These are phyloP conservation scores for Globisporangium uncinulatum DNA, from an alignment of 352 stramenopile genomes.

Conservation along the genomic window DNA sequence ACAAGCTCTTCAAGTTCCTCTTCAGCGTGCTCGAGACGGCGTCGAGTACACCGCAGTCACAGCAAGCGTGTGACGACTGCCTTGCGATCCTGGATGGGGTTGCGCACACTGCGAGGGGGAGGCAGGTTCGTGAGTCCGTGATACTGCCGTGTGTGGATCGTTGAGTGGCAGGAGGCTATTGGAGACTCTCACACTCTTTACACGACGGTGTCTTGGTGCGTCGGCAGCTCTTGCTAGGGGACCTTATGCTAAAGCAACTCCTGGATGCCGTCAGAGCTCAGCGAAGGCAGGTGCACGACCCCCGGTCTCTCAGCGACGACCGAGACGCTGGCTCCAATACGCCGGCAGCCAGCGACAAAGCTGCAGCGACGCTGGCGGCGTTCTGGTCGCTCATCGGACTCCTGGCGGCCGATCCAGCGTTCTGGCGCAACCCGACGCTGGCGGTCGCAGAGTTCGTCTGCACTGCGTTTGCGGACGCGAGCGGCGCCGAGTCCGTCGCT, in stretches of 20 bases:
- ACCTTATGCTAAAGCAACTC: slow-evolving; percentile 34
- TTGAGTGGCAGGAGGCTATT: neutral
- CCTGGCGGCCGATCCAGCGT: slow-evolving; percentile 23
- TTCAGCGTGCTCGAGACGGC: slow-evolving; percentile 40
- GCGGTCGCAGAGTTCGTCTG: slow-evolving; percentile 65
- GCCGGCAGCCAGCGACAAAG: slow-evolving; percentile 10
- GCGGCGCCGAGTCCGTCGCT: slow-evolving; percentile 24
- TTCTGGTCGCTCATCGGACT: slow-evolving; percentile 46
- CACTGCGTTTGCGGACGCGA: slow-evolving; percentile 37
- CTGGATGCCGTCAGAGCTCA: slow-evolving; percentile 33
- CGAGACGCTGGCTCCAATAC: neutral
- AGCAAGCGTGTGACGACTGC: slow-evolving; percentile 42
- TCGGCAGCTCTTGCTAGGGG: slow-evolving; percentile 37
- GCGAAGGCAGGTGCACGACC: slow-evolving; percentile 2
- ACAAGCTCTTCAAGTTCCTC: slow-evolving; percentile 50
- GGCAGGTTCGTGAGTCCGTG: slow-evolving; percentile 18
- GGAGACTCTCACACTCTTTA: too few species aligned
- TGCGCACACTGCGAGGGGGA: slow-evolving; percentile 37
- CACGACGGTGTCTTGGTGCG: slow-evolving; percentile 6
- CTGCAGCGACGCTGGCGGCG: slow-evolving; percentile 14
- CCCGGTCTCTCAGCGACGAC: neutral
- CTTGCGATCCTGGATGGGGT: slow-evolving; percentile 43
- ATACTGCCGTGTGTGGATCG: neutral
- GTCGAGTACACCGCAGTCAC: slow-evolving; percentile 18
- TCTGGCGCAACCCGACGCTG: slow-evolving; percentile 42